These are phyloP conservation scores for Protea cynaroides DNA, from an alignment of 164 flowering plant genomes.

Conservation along the genomic window DNA sequence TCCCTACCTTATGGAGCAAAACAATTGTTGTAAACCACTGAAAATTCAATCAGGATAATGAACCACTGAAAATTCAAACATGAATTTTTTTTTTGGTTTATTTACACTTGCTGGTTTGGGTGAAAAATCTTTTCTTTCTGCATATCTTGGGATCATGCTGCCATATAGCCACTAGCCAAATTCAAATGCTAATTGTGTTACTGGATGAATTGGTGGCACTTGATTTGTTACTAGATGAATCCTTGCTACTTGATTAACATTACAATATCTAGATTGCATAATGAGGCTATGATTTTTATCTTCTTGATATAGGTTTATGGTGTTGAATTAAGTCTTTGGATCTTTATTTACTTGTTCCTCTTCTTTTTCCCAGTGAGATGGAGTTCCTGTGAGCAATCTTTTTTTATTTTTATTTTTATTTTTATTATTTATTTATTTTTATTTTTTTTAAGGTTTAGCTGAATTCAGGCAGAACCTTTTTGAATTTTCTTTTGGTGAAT, in stretches of 20 bases:
- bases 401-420: no score
- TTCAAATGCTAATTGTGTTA: background rate
- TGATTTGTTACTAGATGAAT: no score
- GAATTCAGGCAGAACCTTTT: background rate
- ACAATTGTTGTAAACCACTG: no score
- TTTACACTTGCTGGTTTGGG: background rate
- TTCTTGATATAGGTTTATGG: background rate
- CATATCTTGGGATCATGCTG: background rate
- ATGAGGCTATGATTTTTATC: no score
- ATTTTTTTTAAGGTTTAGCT: background rate
- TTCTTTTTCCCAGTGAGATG: background rate
- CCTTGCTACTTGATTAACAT: no score
- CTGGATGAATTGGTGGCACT: background rate
- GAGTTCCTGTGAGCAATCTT: background rate
- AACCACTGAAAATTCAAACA: no score
- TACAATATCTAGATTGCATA: no score
- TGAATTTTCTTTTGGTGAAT: no score
- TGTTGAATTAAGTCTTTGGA: background rate
- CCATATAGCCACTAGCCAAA: background rate
- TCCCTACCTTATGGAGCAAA: no score
- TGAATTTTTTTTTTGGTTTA: no score
- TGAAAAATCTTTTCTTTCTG: background rate
- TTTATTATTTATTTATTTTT: no score
- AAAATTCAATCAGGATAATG: no score
- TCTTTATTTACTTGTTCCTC: background rate